phyloP scores from a whole-genome alignment of 2,329 filamentous ascomycete species.

The Didymella lethalis region DNA sequence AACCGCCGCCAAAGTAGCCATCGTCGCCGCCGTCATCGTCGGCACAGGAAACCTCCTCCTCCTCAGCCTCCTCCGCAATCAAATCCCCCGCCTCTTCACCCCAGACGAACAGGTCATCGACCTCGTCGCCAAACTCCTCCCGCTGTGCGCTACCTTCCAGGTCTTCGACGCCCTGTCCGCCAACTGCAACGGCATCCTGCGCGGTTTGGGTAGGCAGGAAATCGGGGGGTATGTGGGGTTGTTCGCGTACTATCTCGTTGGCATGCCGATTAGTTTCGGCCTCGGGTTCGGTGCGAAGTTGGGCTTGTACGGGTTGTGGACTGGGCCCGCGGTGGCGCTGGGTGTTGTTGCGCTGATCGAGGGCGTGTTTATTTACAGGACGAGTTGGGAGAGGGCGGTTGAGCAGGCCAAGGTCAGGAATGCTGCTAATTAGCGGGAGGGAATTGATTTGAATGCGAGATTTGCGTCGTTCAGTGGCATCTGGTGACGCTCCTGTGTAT shows the following conservation, averaged over 20 bases:
- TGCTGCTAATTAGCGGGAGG: conserved; percentile 24
- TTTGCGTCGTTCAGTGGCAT: no score
- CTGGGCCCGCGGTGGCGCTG: conserved; percentile 68
- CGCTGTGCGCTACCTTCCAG: conserved; percentile 86
- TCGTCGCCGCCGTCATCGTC: conserved; percentile 72
- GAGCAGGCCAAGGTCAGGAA: conserved; percentile 68
- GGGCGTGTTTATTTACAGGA: conserved; percentile 62
- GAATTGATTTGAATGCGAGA: no score
- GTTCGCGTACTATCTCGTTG: conserved; percentile 84
- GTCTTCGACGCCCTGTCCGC: conserved; percentile 83
- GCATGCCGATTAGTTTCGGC: conserved; percentile 82
- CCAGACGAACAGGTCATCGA: conserved; percentile 70
- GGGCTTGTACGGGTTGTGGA: conserved; percentile 84
- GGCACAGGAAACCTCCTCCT: conserved; percentile 80
- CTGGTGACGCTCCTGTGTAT: no score
- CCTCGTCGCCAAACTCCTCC: conserved; percentile 73
- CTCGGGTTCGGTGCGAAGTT: conserved; percentile 79
- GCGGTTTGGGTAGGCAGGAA: conserved; percentile 86
- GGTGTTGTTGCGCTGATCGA: conserved; percentile 66
- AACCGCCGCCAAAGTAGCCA: conserved; percentile 78
- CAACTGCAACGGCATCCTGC: conserved; percentile 82
- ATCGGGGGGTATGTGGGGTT: conserved; percentile 90
- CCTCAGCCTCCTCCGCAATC: conserved; percentile 71
- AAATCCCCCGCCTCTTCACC: conserved; percentile 80
- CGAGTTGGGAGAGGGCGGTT: conserved; percentile 66